Evolutionary conservation across 1,139 yeast genomes (phyloP).

Genomic region (Scheffersomyces quercinus): DNA sequence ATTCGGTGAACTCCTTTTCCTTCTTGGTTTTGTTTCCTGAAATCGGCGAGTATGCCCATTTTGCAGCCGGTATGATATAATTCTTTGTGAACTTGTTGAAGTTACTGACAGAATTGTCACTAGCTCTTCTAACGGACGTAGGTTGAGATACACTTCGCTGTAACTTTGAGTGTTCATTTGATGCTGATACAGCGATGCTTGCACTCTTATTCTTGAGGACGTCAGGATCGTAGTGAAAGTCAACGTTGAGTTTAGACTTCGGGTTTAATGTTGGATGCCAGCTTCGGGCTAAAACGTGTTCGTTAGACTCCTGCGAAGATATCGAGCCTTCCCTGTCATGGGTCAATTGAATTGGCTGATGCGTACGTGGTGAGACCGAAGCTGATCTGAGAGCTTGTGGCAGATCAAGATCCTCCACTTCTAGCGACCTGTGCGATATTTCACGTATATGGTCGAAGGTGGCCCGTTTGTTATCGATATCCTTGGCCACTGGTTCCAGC

Average conservation of each 20-base stretch:
- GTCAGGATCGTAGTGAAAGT: not conserved
- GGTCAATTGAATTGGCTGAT: not conserved
- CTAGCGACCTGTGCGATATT: no score
- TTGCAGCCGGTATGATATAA: constrained; percentile 28
- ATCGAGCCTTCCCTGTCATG: not conserved
- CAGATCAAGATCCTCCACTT: no score
- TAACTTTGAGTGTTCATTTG: not conserved
- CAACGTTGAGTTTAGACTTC: not conserved
- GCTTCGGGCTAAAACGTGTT: not conserved
- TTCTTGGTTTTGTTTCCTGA: constrained; percentile 3
- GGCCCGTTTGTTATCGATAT: no score
- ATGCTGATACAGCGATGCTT: not conserved
- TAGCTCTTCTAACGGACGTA: not conserved
- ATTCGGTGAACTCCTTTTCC: constrained; percentile 7
- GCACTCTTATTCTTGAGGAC: not conserved
- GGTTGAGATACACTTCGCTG: not conserved
- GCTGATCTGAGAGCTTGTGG: no score
- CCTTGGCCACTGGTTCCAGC: no score
- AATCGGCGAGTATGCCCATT: constrained; percentile 18
- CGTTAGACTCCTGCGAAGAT: not conserved
- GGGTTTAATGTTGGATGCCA: not conserved
- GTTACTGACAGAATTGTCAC: constrained; percentile 7
- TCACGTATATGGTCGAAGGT: no score
- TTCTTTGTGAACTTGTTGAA: constrained; percentile 24
- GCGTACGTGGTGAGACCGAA: no score